Evolutionary conservation across 352 stramenopile genomes (phyloP), one percentile per base, ranked within the genome.

Genomic region (Phytopythium mirpurense): DNA sequence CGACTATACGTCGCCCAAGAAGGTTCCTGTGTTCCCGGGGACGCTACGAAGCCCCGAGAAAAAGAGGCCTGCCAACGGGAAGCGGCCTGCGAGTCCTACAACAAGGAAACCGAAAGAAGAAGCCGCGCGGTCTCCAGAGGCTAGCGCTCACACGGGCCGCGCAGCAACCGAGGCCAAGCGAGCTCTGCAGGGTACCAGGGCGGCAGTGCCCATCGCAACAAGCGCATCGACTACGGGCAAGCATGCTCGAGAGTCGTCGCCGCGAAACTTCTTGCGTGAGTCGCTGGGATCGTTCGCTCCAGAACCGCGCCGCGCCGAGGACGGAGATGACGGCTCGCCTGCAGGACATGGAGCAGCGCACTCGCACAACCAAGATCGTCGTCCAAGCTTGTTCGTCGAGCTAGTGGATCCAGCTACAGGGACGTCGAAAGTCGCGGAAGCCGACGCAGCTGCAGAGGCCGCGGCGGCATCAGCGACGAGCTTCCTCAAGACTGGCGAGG

Each of bases 401-500:
- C 56, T 74, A 15, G 58, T 75, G 36, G 78, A 88, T 24, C 66
- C 70, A 7, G 51, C 53, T 8, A 90, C 72, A n/a, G 70, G 72
- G 12, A 57, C 54, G 11, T 74, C 59, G 0, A 71, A 54, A 29
- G 62, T 84, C 0, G 49, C 66, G 10, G 45, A 61, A 23, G 63
- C 72, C 0, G 73, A 85, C 37, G 68, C 65, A 24, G 68, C 62
- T n/a, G 53, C 72, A 1, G 74, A 86, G 55, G 70, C 75, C n/a
- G 75, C 75, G 0, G 76, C 78, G 2, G 69, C 66, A 6, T 77
- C 65, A 19, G 74, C 76, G 0, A 73, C 65, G 18, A 69, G 67
- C 0, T 87, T 90, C 35, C 50, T 91, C 0, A 82, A 82, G 34
- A 80, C 82, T 0, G 87, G 90, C 5, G 90, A 98, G 60, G 93